These are phyloP conservation scores for Combretum micranthum DNA, from an alignment of 345 rosid genomes.

Conservation along the genomic window DNA sequence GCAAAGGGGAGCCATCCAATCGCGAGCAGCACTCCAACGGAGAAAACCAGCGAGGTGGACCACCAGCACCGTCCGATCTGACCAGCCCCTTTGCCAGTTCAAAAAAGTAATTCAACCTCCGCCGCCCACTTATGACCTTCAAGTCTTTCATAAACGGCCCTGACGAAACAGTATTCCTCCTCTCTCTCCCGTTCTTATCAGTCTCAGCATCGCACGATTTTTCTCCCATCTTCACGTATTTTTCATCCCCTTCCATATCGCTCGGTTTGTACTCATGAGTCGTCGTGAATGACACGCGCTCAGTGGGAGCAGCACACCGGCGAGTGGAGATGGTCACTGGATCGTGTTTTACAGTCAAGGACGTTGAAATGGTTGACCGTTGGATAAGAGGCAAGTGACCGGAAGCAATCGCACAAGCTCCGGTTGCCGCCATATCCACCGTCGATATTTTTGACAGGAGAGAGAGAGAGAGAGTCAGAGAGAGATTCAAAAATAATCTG, in stretches of 20 bases:
- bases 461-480: neutral
- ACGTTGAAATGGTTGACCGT: slow-evolving; percentile 4
- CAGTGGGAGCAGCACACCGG: slow-evolving; percentile 15
- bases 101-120: slow-evolving; percentile 37
- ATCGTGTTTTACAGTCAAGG: neutral
- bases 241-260: too few relatives aligned
- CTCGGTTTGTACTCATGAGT: neutral
- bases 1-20: slow-evolving; percentile 47
- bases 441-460: neutral
- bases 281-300: slow-evolving; percentile 7
- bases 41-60: slow-evolving; percentile 73
- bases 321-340: slow-evolving; percentile 4
- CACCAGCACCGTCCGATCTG: slow-evolving; percentile 43
- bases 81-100: slow-evolving; percentile 36
- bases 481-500: neutral
- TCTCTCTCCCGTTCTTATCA: neutral
- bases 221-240: slow-evolving; percentile 1
- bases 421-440: slow-evolving; percentile 16
- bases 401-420: slow-evolving; percentile 11
- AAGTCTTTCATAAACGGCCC: slow-evolving; percentile 14
- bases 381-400: slow-evolving; percentile 7
- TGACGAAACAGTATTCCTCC: neutral
- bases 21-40: slow-evolving; percentile 51
- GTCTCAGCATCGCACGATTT: slow-evolving; percentile 4
- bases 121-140: slow-evolving; percentile 4